Base-by-base conservation (phyloP, 768 basidiomycete species). In the Auriscalpium orientale region DNA sequence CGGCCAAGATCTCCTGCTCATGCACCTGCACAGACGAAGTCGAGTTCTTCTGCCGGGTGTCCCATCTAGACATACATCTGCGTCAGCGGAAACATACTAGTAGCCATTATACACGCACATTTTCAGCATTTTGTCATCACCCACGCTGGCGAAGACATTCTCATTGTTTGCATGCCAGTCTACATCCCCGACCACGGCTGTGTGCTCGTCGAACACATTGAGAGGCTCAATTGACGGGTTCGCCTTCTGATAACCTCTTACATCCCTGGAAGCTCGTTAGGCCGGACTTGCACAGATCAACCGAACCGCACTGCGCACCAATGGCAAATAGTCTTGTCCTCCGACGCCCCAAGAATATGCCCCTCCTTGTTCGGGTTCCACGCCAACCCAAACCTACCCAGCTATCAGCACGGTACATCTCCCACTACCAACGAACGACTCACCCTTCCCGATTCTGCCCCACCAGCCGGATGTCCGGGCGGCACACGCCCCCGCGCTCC, bases 401-500 rank as follows among this genome's bases (percentile, higher is more conserved):
- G 28, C 49, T 45, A 10, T 59, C 54, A 43, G 51, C 49, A 36
- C 55, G 0, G 12, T 3, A 36, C 44, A 13, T 33, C 22, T 8
- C 22, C 28, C 21, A 18, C 15, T 22, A 33, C 46, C 20, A 49
- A 51, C n/a, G 12, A 34, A 44, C 11, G 6, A 77, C 87, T 59
- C 63, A 95, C 91, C 97, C 97, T 74, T 98, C 97, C 64, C 86
- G 87, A 33, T 78, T 84, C 71, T 98, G 95, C 1, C 97, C 97
- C 47, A 90, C 81, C 53, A 98, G 74, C 61, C 83, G 81, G 56
- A 99, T 93, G 71, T 99, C 89, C 4, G 97, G 97, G 67, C 82
- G 89, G 70, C 90, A 93, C 20, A 81, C 76, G 1, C 91, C 90
- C 33, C 85, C 87, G 43, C 84, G 81, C 67, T 91, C 89, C 3